These are phyloP conservation scores for Alternaria sp. DNA, from an alignment of 2,329 filamentous ascomycete species.

Conservation along the genomic window DNA sequence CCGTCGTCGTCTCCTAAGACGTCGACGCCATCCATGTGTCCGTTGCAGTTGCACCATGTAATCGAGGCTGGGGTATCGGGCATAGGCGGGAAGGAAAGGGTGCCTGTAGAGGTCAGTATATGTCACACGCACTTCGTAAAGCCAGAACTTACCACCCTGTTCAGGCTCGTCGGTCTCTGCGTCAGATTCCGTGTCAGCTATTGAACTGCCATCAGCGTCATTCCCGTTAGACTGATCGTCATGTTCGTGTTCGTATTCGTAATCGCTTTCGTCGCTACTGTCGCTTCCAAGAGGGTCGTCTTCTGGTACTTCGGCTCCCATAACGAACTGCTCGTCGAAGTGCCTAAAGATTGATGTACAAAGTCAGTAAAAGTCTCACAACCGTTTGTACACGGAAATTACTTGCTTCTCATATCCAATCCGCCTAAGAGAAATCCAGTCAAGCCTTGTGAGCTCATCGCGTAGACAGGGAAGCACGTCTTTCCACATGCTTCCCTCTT, in stretches of 20 bases:
- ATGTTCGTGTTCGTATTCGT: conserved; percentile 41
- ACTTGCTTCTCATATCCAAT: conserved; percentile 62
- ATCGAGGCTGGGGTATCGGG: conserved; percentile 55
- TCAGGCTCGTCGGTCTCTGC: conserved; percentile 46
- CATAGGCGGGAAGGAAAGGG: conserved; percentile 54
- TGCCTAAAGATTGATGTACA: conserved; percentile 23
- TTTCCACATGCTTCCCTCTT: conserved; percentile 65
- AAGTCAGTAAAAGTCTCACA: background rate
- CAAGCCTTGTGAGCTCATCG: conserved; percentile 62
- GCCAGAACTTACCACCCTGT: conserved; percentile 29
- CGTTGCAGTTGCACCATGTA: conserved; percentile 55
- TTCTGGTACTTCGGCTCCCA: conserved; percentile 57
- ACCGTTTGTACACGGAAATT: background rate
- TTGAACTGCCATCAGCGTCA: conserved; percentile 42
- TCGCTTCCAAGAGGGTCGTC: conserved; percentile 55
- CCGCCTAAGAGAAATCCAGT: conserved; percentile 67
- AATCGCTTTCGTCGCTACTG: conserved; percentile 50
- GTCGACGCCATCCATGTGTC: conserved; percentile 51
- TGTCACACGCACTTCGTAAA: background rate
- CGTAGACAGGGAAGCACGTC: conserved; percentile 65
- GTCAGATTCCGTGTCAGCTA: conserved; percentile 43
- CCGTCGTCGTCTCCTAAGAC: conserved; percentile 60
- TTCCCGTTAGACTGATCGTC: conserved; percentile 31
- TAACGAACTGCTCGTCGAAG: conserved; percentile 57
- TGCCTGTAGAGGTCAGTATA: conserved; percentile 16